Evolutionary conservation across 2,329 filamentous ascomycete species (phyloP).

Genomic region (Xylaria sp.): DNA sequence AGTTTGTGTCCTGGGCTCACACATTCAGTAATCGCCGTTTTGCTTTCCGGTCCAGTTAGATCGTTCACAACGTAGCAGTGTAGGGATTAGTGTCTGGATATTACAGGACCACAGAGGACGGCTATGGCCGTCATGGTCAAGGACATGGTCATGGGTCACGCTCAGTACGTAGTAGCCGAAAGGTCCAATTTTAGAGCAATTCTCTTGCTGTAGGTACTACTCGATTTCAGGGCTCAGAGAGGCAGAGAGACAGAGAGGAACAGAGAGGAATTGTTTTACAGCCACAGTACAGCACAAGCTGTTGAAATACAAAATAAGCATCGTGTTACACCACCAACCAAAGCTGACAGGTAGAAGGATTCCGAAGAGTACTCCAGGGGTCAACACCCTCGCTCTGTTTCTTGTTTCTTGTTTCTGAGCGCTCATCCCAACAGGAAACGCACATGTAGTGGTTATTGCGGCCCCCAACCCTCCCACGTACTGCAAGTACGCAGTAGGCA

Average conservation of each 20-base stretch:
- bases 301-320: conserved; percentile 22
- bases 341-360: conserved; percentile 23
- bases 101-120: conserved; percentile 10
- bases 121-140: neutral
- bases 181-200: conserved; percentile 20
- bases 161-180: conserved; percentile 1
- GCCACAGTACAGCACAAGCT: neutral
- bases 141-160: neutral
- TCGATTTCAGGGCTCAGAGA: conserved; percentile 5
- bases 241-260: no score
- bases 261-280: neutral
- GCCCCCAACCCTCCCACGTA: no score
- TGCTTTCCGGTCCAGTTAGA: no score
- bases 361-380: conserved; percentile 10
- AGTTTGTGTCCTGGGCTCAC: no score
- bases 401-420: neutral
- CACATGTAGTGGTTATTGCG: neutral
- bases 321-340: conserved; percentile 21
- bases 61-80: neutral
- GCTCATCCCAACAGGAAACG: neutral
- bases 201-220: conserved; percentile 8
- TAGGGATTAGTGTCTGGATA: neutral
- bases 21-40: no score
- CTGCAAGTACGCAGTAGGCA: no score
- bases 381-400: neutral